Evolutionary conservation across 2,329 filamentous ascomycete species (phyloP).

Genomic region (Dactylellina parvicollis): DNA sequence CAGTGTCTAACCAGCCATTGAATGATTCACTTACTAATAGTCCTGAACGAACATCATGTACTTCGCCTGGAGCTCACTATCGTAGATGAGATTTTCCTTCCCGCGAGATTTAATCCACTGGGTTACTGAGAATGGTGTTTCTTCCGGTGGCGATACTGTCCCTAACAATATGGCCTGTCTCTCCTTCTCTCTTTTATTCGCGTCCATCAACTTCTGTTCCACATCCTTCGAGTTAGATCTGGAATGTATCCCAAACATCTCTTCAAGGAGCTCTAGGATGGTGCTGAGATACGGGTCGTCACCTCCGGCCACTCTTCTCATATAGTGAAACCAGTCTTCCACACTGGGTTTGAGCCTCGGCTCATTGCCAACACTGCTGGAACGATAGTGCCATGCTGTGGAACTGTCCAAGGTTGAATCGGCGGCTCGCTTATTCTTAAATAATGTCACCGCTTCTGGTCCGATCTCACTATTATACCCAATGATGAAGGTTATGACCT

Average conservation of each 20-base stretch:
- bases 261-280: constrained; percentile 21
- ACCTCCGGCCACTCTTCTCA: constrained; percentile 22
- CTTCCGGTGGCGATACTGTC: constrained; percentile 10
- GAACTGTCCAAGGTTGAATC: constrained; percentile 33
- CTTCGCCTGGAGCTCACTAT: constrained; percentile 24
- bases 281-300: constrained; percentile 34
- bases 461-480: constrained; percentile 27
- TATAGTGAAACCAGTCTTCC: constrained; percentile 39
- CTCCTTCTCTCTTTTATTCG: constrained; percentile 39
- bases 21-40: constrained; percentile 16
- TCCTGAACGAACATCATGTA: constrained; percentile 38
- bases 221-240: constrained; percentile 34
- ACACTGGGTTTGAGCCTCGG: constrained; percentile 30
- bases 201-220: constrained; percentile 18
- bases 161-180: constrained; percentile 17
- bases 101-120: constrained; percentile 30
- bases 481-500: constrained; percentile 33
- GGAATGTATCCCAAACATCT: constrained; percentile 39
- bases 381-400: constrained; percentile 39
- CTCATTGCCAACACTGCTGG: constrained; percentile 26
- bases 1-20: background rate
- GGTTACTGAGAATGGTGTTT: constrained; percentile 11
- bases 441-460: constrained; percentile 18
- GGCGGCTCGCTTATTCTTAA: constrained; percentile 31
- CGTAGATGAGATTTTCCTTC: constrained; percentile 33